Evolutionary conservation across 176 grass and related monocot species (phyloP).

Genomic region (Avena sativa): DNA sequence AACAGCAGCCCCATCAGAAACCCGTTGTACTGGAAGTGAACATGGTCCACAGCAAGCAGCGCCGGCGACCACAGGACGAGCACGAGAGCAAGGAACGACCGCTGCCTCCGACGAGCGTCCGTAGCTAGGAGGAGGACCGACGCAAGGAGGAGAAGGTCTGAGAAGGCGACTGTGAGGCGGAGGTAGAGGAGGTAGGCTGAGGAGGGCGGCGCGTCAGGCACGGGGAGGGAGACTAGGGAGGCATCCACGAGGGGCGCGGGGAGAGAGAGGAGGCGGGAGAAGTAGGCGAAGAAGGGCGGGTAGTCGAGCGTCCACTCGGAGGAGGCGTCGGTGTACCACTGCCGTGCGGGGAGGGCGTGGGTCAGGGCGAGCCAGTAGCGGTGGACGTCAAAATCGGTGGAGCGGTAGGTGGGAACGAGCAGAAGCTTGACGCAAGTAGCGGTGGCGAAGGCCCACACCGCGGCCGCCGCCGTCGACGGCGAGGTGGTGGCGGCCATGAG

Average conservation of each 20-base stretch:
- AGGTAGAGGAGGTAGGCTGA: conserved; percentile 63
- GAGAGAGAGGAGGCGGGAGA: conserved; percentile 69
- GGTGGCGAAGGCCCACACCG: conserved; percentile 63
- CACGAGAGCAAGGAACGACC: conserved; percentile 42
- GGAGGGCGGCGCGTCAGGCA: conserved; percentile 33
- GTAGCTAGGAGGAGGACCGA: conserved; percentile 44
- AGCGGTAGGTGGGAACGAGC: conserved; percentile 71
- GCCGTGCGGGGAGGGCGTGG: conserved; percentile 58
- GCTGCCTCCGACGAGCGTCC: conserved; percentile 32
- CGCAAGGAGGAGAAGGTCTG: conserved; percentile 54
- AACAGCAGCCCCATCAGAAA: conserved; percentile 69
- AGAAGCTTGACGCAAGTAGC: conserved; percentile 80
- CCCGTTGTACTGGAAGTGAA: conserved; percentile 92
- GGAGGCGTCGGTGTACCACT: conserved; percentile 86
- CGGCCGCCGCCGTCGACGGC: conserved; percentile 29
- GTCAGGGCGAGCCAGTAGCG: conserved; percentile 91
- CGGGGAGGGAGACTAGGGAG: conserved; percentile 55
- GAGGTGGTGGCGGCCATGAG: conserved; percentile 9
- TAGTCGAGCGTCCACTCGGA: conserved; percentile 86
- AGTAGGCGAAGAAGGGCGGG: conserved; percentile 90
- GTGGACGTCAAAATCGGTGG: conserved; percentile 96
- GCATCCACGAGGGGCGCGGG: conserved; percentile 55
- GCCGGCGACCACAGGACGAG: conserved; percentile 77
- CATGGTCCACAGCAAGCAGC: conserved; percentile 75
- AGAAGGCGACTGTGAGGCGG: conserved; percentile 56